Evolutionary conservation across 805 yeast genomes (phyloP).

Genomic region (Pichia phayaonensis): DNA sequence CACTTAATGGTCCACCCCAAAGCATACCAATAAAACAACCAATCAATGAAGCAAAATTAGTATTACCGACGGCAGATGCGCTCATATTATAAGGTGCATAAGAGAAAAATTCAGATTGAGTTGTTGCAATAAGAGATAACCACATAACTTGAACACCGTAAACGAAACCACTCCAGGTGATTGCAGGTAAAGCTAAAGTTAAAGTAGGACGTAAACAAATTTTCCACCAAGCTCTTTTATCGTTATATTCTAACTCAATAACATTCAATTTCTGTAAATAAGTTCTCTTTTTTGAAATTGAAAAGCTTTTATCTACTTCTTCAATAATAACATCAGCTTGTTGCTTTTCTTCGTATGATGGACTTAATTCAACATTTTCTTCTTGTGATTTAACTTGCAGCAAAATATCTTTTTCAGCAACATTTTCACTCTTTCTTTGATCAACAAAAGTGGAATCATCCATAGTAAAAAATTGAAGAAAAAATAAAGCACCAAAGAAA

Average conservation of each 20-base stretch:
- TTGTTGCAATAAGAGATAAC: slow-evolving; percentile 43
- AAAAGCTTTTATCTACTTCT: background rate
- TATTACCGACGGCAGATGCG: slow-evolving; percentile 39
- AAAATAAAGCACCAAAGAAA: slow-evolving; percentile 35
- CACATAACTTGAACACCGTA: slow-evolving; percentile 43
- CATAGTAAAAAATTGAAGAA: slow-evolving; percentile 37
- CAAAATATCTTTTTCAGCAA: background rate
- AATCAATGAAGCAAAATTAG: slow-evolving; percentile 46
- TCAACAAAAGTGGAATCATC: slow-evolving; percentile 48
- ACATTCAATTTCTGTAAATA: slow-evolving; percentile 12
- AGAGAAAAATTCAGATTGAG: slow-evolving; percentile 36
- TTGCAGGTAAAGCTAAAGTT: slow-evolving; percentile 32
- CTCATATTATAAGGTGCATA: slow-evolving; percentile 46
- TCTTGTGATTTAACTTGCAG: background rate
- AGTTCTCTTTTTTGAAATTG: background rate
- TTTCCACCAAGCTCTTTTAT: slow-evolving; percentile 26
- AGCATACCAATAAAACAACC: slow-evolving; percentile 38
- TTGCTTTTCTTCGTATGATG: background rate
- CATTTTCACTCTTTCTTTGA: slow-evolving; percentile 18
- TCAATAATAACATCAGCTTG: background rate
- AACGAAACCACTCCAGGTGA: slow-evolving; percentile 51
- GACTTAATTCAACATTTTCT: background rate
- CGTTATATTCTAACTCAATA: slow-evolving; percentile 15
- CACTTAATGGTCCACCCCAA: slow-evolving; percentile 43
- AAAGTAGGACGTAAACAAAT: slow-evolving; percentile 34